These are phyloP conservation scores for Metarhizium robertsii DNA, from an alignment of 2,329 filamentous ascomycete genomes.

Conservation along the genomic window DNA sequence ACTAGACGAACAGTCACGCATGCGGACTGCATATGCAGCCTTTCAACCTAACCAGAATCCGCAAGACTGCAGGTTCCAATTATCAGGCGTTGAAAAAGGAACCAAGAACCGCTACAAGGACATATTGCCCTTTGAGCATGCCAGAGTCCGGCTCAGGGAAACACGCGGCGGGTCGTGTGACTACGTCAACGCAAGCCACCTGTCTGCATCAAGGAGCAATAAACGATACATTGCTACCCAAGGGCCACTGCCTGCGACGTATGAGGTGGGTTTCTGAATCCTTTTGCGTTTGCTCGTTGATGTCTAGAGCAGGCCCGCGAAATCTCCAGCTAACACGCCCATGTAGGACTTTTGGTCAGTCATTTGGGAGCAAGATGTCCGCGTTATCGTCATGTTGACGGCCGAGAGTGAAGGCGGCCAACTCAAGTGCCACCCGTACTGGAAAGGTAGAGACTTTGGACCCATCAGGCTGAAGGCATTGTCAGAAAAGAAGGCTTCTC, in stretches of 20 bases:
- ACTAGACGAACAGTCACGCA: constrained; percentile 77
- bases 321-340: not conserved
- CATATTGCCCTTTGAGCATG: constrained; percentile 92
- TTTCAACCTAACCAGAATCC: constrained; percentile 30
- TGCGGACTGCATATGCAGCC: constrained; percentile 64
- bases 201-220: constrained; percentile 71
- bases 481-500: constrained; percentile 72
- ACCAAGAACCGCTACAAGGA: constrained; percentile 97
- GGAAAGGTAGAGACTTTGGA: constrained; percentile 73
- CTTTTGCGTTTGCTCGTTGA: not conserved
- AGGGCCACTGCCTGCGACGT: constrained; percentile 85
- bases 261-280: constrained; percentile 56
- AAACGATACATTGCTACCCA: constrained; percentile 95
- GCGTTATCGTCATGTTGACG: constrained; percentile 93
- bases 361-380: constrained; percentile 92
- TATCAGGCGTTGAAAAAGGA: constrained; percentile 91
- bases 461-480: constrained; percentile 64
- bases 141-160: constrained; percentile 69
- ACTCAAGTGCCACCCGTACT: constrained; percentile 91
- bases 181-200: constrained; percentile 89
- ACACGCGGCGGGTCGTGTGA: constrained; percentile 65
- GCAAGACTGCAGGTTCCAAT: constrained; percentile 43
- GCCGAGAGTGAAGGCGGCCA: constrained; percentile 90
- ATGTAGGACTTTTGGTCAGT: constrained; percentile 91
- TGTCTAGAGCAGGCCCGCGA: not conserved